phyloP scores from a whole-genome alignment of 495 filamentous ascomycete genomes.

The Lasiosphaeris hirsuta region DNA sequence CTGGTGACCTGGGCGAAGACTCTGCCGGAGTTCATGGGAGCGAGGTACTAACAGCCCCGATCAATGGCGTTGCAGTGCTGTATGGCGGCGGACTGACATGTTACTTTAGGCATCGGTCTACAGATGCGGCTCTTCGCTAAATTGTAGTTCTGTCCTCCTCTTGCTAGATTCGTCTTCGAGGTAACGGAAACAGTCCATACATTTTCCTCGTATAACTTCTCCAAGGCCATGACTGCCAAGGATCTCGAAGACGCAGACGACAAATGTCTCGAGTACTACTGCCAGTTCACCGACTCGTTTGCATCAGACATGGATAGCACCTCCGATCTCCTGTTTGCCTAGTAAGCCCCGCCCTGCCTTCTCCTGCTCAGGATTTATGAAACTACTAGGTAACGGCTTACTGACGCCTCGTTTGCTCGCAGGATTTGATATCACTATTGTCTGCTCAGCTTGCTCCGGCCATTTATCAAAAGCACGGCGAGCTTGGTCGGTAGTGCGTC shows the following conservation, averaged over 20 bases:
- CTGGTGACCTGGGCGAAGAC: constrained; percentile 20
- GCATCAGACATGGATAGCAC: background rate
- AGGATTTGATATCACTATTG: constrained; percentile 32
- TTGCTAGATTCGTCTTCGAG: constrained; percentile 24
- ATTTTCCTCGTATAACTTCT: constrained; percentile 26
- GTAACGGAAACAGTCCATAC: constrained; percentile 27
- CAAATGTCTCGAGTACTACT: constrained; percentile 18
- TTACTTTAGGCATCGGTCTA: constrained; percentile 20
- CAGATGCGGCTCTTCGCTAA: constrained; percentile 26
- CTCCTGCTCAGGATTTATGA: background rate
- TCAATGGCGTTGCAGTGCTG: no score
- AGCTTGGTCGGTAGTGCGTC: constrained; percentile 16
- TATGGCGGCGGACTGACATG: background rate
- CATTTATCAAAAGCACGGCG: constrained; percentile 18
- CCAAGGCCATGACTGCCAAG: constrained; percentile 23
- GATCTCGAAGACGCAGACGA: constrained; percentile 27
- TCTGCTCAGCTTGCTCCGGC: constrained; percentile 24
- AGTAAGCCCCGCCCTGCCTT: constrained; percentile 11
- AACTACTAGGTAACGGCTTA: no score
- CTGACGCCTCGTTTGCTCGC: background rate
- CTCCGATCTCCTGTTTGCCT: constrained; percentile 24
- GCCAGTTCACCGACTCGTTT: constrained; percentile 5
- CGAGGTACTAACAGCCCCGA: constrained; percentile 15
- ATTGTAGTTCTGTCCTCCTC: constrained; percentile 19
- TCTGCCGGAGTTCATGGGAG: constrained; percentile 21